phyloP scores from a whole-genome alignment of 306 rosid genomes.

The Fragaria ananassa region DNA sequence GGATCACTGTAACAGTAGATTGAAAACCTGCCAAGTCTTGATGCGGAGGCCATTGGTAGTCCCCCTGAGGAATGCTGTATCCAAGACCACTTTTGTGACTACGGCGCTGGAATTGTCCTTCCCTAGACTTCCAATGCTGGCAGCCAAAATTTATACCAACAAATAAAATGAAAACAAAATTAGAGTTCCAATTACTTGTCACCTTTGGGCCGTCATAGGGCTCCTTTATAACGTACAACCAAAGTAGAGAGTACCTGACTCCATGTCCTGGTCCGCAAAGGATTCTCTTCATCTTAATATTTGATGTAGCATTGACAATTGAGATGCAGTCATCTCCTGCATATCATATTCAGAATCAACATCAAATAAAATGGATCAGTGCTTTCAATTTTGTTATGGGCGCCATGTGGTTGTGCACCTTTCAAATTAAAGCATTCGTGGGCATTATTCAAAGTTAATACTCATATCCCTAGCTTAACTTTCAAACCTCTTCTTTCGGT shows the following conservation, averaged over 20 bases:
- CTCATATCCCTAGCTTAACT: neutral
- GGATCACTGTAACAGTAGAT: neutral
- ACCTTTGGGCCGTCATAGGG: slow-evolving; percentile 8
- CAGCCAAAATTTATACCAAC: neutral
- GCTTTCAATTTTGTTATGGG: neutral
- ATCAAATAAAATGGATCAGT: slow-evolving; percentile 18
- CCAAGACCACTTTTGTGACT: slow-evolving; percentile 82
- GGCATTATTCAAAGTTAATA: neutral
- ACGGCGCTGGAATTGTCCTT: slow-evolving; percentile 81
- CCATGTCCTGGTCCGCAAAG: slow-evolving; percentile 98
- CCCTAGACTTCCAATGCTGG: slow-evolving; percentile 98
- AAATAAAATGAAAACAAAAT: neutral
- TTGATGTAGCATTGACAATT: slow-evolving; percentile 88
- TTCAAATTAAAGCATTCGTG: neutral
- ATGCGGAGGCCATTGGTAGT: slow-evolving; percentile 92
- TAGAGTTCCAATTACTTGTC: neutral
- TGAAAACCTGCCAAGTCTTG: slow-evolving; percentile 92
- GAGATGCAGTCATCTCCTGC: slow-evolving; percentile 97
- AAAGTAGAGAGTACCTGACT: slow-evolving; percentile 59
- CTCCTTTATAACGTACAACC: neutral
- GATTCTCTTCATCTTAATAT: slow-evolving; percentile 87
- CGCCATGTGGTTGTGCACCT: neutral
- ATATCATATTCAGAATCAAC: slow-evolving; percentile 19
- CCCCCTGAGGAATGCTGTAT: slow-evolving; percentile 67
- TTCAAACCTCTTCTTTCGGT: neutral